Base-by-base conservation (phyloP, 495 filamentous ascomycete species). In the Cetradonia linearis region DNA sequence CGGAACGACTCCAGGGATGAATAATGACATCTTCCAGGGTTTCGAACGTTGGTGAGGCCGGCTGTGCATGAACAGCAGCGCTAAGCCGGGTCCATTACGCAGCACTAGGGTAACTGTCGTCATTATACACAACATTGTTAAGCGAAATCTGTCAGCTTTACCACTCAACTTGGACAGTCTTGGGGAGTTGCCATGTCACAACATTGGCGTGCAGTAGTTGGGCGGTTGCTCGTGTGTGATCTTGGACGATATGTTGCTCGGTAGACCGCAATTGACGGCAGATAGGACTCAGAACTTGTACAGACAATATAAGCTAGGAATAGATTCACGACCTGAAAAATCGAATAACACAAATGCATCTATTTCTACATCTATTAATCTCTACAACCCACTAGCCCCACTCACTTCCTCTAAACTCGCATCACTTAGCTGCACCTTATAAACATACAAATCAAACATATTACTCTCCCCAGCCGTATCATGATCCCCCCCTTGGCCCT, bases 371-470 rank as follows among this genome's bases (percentile, higher is more conserved):
- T 46, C 42, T 23, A 23, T n/a, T n/a, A n/a, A n/a, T 5, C 16
- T 52, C 46, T 58, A 63, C 55, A 66, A 44, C 16, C 68, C 69
- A 38, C 63, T 62, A 58, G 66, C 61, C 33, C 63, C 64, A 42
- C 42, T 54, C 2, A 65, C 53, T 46, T 70, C 66, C 2, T 47
- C 55, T 20, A 71, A 27, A 27, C 67, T 63, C 34, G 56, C 37
- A 44, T 71, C 69, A 10, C 69, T 69, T 34, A 71, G 62, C 50
- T 70, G 65, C 2, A 71, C 67, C 28, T 67, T 61, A 50, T 71
- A 69, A 4, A 71, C 58, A 57, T 59, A 71, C 3, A 47, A 38
- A 28, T 58, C 50, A 30, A 56, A 50, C 0, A 59, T 20, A 10
- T 68, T 68, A 23, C 67, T 66, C 16, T 67, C 62, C 13, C 59